Conservation (phyloP, 1,284 basidiomycete species). For the Leccinum pachyderme region DNA sequence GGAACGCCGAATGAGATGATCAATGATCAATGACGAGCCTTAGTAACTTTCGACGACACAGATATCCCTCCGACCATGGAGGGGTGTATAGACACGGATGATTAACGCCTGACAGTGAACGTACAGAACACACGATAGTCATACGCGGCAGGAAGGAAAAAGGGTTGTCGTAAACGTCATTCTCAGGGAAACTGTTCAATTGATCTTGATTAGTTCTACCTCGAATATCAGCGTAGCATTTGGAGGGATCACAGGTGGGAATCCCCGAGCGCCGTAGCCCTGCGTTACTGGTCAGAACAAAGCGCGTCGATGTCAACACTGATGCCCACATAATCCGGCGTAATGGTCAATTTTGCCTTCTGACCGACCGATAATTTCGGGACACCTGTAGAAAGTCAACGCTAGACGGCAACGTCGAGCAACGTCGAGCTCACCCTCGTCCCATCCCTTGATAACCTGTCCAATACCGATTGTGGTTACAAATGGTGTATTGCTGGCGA, state of each 20-base stretch:
- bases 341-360: constrained; percentile 69
- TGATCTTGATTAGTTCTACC: constrained; percentile 78
- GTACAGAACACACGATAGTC: constrained; percentile 23
- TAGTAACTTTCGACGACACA: neutral
- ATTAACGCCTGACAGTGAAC: constrained; percentile 20
- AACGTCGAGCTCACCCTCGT: constrained; percentile 66
- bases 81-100: constrained; percentile 9
- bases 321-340: constrained; percentile 64
- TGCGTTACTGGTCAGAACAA: constrained; percentile 28
- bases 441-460: constrained; percentile 88
- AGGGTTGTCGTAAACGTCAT: constrained; percentile 19
- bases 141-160: constrained; percentile 13
- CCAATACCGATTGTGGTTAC: constrained; percentile 75
- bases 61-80: constrained; percentile 1
- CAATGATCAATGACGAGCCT: neutral
- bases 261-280: constrained; percentile 71
- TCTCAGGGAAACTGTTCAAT: constrained; percentile 34
- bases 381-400: constrained; percentile 49
- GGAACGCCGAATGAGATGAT: neutral
- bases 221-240: constrained; percentile 78
- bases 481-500: constrained; percentile 59
- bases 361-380: constrained; percentile 74
- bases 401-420: constrained; percentile 1
- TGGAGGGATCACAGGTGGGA: constrained; percentile 80
- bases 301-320: neutral